These are phyloP conservation scores for Crithidia thermophila DNA, from an alignment of 208 protist genomes.

Conservation along the genomic window DNA sequence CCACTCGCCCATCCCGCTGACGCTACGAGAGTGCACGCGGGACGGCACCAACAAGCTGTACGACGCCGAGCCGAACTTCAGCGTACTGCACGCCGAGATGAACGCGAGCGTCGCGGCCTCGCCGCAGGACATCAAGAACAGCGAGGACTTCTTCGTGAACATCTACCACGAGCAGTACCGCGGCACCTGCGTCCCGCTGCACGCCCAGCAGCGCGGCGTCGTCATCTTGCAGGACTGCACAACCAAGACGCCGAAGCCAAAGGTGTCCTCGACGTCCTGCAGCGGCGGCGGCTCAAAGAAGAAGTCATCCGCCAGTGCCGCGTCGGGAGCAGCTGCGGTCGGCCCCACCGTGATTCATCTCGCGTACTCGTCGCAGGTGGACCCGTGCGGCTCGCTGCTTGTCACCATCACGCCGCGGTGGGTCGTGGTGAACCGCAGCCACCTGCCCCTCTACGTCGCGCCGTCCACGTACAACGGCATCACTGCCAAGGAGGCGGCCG, in stretches of 20 bases:
- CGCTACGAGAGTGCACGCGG: slow-evolving; percentile 60
- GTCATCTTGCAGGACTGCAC: slow-evolving; percentile 58
- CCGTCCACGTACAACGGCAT: slow-evolving; percentile 43
- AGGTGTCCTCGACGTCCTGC: not conserved
- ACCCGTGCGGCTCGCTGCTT: slow-evolving; percentile 55
- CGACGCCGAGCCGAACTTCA: slow-evolving; percentile 55
- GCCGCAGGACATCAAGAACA: slow-evolving; percentile 36
- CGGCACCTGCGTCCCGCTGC: slow-evolving; percentile 67
- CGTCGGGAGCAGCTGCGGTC: not conserved
- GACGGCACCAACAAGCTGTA: slow-evolving; percentile 40
- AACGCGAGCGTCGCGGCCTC: slow-evolving; percentile 52
- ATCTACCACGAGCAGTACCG: slow-evolving; percentile 41
- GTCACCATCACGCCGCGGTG: slow-evolving; percentile 87
- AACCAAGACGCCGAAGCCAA: not conserved
- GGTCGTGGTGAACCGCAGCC: slow-evolving; percentile 83
- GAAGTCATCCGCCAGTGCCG: slow-evolving; percentile 5
- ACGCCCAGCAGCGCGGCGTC: slow-evolving; percentile 77
- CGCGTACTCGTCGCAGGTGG: slow-evolving; percentile 61
- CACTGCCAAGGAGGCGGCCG: slow-evolving; percentile 36
- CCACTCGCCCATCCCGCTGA: slow-evolving; percentile 67
- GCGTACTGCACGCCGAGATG: slow-evolving; percentile 58
- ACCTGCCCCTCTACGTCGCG: slow-evolving; percentile 58
- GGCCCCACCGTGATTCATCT: slow-evolving; percentile 58
- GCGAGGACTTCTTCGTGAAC: slow-evolving; percentile 80
- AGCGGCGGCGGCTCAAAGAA: slow-evolving; percentile 8